A percentile compares a stretch with the other conserved stretches of the same genome.
Evolutionary conservation across 2,329 filamentous ascomycete genomes (phyloP).

Genomic region (Xylariaceae sp.): DNA sequence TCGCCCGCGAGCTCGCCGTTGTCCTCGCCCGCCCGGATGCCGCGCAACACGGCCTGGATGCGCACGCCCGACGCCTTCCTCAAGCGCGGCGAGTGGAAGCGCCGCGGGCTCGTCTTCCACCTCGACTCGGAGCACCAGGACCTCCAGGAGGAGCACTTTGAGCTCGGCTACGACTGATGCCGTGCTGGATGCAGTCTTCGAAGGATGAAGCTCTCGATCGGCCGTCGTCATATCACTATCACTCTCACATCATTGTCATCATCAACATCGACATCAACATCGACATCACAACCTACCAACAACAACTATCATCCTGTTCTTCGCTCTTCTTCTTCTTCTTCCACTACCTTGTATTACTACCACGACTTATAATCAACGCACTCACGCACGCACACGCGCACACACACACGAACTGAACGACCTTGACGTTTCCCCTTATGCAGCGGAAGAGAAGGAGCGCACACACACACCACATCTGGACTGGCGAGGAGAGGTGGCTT

Average conservation of each 20-base stretch:
- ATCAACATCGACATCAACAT: not conserved
- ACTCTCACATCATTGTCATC: constrained; percentile 1
- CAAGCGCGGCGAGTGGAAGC: constrained; percentile 27
- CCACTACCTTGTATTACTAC: too few relatives aligned
- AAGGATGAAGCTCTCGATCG: too few relatives aligned
- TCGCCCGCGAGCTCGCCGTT: constrained; percentile 7
- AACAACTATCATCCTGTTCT: not conserved
- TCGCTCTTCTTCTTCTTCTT: too few relatives aligned
- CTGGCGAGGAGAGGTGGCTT: too few relatives aligned
- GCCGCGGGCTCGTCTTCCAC: constrained; percentile 25
- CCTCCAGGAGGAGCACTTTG: constrained; percentile 22
- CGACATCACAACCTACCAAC: not conserved
- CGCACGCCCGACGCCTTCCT: constrained; percentile 20
- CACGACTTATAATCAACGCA: too few relatives aligned
- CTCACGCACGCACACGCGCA: too few relatives aligned
- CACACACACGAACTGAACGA: too few relatives aligned
- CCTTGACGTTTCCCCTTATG: too few relatives aligned
- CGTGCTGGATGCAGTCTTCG: too few relatives aligned
- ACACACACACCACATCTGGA: too few relatives aligned
- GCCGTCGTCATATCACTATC: too few relatives aligned
- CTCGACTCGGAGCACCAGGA: constrained; percentile 17
- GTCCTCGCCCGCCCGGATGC: constrained; percentile 10
- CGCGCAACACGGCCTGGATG: constrained; percentile 20
- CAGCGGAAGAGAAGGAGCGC: too few relatives aligned
- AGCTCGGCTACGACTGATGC: constrained; percentile 19